phyloP scores from a whole-genome alignment of 208 protist genomes.

The Leishmania gerbilli region DNA sequence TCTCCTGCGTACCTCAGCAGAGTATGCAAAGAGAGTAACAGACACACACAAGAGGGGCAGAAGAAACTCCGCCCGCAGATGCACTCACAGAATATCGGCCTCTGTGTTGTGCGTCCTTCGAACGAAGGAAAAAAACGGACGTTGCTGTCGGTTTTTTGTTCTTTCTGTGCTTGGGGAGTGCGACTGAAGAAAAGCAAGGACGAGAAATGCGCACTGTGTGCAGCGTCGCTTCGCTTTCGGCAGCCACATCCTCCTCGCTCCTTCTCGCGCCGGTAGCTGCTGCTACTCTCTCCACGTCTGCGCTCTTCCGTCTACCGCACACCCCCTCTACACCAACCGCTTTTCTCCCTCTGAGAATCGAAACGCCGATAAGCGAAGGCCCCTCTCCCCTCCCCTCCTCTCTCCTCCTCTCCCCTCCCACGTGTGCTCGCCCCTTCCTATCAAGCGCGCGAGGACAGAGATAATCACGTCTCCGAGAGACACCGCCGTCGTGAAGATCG shows the following conservation, averaged over 20 bases:
- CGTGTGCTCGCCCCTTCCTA: background rate
- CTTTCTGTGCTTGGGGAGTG: background rate
- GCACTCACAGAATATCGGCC: background rate
- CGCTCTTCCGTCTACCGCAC: background rate
- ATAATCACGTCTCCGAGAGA: conserved; percentile 6
- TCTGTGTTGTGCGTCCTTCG: background rate
- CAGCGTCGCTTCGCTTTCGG: background rate
- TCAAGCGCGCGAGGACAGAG: background rate
- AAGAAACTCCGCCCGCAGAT: background rate
- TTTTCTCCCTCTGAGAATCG: background rate
- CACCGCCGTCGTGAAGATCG: background rate
- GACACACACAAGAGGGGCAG: background rate
- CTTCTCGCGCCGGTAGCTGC: background rate
- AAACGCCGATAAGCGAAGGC: background rate
- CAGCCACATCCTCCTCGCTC: background rate
- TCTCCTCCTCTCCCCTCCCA: too few relatives aligned
- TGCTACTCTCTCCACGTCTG: background rate
- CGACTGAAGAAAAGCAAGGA: too few relatives aligned
- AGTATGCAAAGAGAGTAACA: background rate
- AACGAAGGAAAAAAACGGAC: background rate
- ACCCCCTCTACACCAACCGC: background rate
- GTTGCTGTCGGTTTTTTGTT: background rate
- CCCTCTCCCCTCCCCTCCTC: too few relatives aligned
- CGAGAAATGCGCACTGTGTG: background rate
- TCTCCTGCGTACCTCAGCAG: background rate